Conservation (phyloP, 192 early-diverging fungal species). For the Neocallimastix lanati region DNA sequence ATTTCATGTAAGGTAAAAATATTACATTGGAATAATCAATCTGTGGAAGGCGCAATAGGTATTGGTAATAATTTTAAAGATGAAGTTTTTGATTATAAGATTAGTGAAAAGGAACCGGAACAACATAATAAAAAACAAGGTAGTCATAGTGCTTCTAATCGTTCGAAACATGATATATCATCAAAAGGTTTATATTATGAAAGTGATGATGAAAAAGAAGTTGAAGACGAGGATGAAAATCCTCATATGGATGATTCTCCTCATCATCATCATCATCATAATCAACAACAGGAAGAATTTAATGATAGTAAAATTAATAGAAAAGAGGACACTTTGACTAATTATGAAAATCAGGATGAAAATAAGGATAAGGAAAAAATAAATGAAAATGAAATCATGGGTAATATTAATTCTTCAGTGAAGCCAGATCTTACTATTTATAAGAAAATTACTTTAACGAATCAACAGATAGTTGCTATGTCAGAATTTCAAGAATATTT, state of each 20-base stretch:
- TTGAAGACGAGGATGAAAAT: neutral
- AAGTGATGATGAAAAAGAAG: neutral
- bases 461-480: neutral
- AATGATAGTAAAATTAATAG: too few species aligned
- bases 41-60: neutral
- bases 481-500: neutral
- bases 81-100: neutral
- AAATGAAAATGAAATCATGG: too few species aligned
- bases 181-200: neutral
- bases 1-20: neutral
- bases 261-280: too few species aligned
- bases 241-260: too few species aligned
- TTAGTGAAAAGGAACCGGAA: neutral
- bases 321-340: too few species aligned
- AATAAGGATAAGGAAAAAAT: neutral
- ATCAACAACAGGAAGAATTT: too few species aligned
- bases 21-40: neutral
- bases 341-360: too few species aligned
- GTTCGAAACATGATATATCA: neutral
- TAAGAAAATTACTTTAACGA: neutral
- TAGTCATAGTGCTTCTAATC: neutral
- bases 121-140: neutral
- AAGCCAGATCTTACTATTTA: neutral
- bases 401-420: too few species aligned
- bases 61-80: neutral